Base-by-base conservation (phyloP, 495 filamentous ascomycete species). In the Xylaria intraflava region DNA sequence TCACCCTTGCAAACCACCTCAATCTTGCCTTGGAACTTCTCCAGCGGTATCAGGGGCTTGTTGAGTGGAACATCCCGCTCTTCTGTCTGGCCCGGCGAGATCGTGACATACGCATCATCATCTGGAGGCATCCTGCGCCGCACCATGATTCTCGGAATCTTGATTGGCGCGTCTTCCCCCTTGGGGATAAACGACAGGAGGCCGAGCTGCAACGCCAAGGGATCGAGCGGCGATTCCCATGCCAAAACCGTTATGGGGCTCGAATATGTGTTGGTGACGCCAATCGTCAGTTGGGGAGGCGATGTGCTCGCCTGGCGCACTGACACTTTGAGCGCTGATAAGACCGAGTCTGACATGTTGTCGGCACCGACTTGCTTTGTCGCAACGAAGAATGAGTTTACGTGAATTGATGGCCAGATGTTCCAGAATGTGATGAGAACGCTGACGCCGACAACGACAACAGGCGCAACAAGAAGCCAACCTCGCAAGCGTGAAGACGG, bases 171-270 rank as follows among this genome's bases (percentile, higher is more conserved):
- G 26, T 69, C 58, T 24, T 51, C 58, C 23, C 57, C 65, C 9
- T 60, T 64, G 41, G 73, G 72, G 27, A 62, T 59, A 26, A 79
- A 62, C 9, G 69, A 61, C 43, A 81, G 66, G 12, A 80, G 61
- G 24, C 78, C 75, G 9, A 78, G 62, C 19, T 72, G 57, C 22
- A 71, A 62, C 9, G 77, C 78, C 24, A 66, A 51, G 4, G 68
- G 55, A 52, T 81, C 79, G 8, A 81, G 58, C 6, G 78, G 78
- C 4, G 72, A 72, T 43, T 69, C 62, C 74, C 74, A 81, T 33
- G 58, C 65, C 11, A 81, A 65, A 16, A 82, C 39, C 1, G 77
- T 80, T 12, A 79, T 61, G 24, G 78, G 66, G 8, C 60, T 31
- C 0, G 58, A 41, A 26, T 66, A 62, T 1, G 64, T 61, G 53